Conservation (phyloP, 345 rosid species). For the Dovyalis caffra region DNA sequence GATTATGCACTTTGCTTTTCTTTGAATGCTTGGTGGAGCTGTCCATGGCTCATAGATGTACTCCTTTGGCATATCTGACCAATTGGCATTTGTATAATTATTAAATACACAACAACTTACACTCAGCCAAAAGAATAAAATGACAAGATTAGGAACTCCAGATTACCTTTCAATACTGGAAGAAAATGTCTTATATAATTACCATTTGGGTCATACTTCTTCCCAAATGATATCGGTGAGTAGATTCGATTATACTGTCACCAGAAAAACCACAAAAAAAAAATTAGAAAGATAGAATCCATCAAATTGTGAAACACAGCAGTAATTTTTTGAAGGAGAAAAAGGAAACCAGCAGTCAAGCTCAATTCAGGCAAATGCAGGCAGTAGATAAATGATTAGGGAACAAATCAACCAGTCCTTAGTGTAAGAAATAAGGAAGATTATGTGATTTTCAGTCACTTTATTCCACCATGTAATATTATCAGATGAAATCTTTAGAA, state of each 20-base stretch:
- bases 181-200: constrained; percentile 82
- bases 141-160: background rate
- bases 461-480: background rate
- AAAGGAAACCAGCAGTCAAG: background rate
- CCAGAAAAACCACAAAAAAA: constrained; percentile 6
- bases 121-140: background rate
- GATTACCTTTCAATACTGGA: constrained; percentile 81
- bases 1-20: constrained; percentile 74
- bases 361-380: background rate
- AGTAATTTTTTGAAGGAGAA: background rate
- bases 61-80: constrained; percentile 95
- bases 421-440: background rate
- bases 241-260: constrained; percentile 78
- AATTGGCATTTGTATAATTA: constrained; percentile 12
- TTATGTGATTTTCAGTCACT: background rate
- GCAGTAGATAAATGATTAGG: background rate
- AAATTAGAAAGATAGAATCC: background rate
- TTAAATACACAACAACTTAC: background rate
- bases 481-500: background rate
- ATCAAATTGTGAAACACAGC: background rate
- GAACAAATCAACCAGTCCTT: background rate
- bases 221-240: constrained; percentile 84
- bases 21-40: constrained; percentile 80
- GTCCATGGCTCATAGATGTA: constrained; percentile 96
- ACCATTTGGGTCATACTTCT: constrained; percentile 87